These are phyloP conservation scores for Eutypa lata DNA, from an alignment of 2,329 filamentous ascomycete genomes.

Conservation along the genomic window DNA sequence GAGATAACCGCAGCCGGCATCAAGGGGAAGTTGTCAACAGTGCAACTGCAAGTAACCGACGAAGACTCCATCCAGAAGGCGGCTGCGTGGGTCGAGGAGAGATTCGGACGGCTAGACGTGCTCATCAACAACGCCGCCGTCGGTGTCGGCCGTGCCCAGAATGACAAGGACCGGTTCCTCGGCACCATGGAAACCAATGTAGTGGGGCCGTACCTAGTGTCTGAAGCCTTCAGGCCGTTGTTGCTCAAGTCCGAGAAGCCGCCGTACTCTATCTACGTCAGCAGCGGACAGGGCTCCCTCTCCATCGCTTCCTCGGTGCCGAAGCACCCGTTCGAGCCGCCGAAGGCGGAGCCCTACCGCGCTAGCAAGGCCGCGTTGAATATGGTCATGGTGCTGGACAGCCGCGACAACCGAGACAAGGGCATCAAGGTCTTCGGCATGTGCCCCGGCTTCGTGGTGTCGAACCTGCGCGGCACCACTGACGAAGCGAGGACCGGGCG, in stretches of 20 bases:
- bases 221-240: slow-evolving; percentile 9
- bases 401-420: slow-evolving; percentile 11
- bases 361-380: slow-evolving; percentile 27
- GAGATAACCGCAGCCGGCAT: slow-evolving; percentile 9
- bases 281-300: slow-evolving; percentile 19
- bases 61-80: slow-evolving; percentile 10
- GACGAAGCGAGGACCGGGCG: too few relatives aligned
- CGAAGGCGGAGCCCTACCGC: slow-evolving; percentile 16
- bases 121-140: slow-evolving; percentile 14
- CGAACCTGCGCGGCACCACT: too few relatives aligned
- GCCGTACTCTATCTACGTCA: slow-evolving; percentile 22
- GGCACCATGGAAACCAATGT: slow-evolving; percentile 10
- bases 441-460: slow-evolving; percentile 5
- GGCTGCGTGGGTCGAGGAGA: slow-evolving; percentile 2
- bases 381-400: slow-evolving; percentile 22
- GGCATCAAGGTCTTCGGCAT: slow-evolving; percentile 10
- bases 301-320: slow-evolving; percentile 12
- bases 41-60: slow-evolving; percentile 10
- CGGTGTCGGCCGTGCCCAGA: slow-evolving; percentile 2
- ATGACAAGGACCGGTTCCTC: slow-evolving; percentile 3
- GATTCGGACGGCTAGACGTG: slow-evolving; percentile 9
- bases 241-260: slow-evolving; percentile 7
- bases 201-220: slow-evolving; percentile 9
- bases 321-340: slow-evolving; percentile 7
- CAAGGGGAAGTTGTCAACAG: slow-evolving; percentile 11